Percentiles rank a stretch among this genome's conserved stretches.
Conservation (phyloP, 768 basidiomycete genomes). For the Amanita polypyramis region DNA sequence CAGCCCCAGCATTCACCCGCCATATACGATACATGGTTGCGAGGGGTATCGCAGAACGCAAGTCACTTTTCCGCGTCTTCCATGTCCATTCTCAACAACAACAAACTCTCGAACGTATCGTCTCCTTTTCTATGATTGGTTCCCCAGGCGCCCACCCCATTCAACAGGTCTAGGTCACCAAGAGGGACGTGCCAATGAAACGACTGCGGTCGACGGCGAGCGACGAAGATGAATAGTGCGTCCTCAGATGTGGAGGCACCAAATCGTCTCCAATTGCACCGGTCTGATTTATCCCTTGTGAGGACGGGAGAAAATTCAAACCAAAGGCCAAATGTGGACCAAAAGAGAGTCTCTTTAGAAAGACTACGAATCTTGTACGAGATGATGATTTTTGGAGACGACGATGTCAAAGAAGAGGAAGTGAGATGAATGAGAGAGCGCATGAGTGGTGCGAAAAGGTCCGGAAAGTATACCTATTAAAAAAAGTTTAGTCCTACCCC, state of each 20-base stretch:
- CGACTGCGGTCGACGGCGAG: constrained; percentile 46
- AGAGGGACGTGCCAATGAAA: constrained; percentile 42
- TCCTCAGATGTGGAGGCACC: neutral
- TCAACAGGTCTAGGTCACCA: constrained; percentile 43
- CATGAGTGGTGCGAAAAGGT: constrained; percentile 68
- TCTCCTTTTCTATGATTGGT: constrained; percentile 39
- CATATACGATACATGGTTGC: too few relatives aligned
- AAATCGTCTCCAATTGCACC: neutral
- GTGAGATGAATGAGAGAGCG: constrained; percentile 68
- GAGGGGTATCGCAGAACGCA: too few relatives aligned
- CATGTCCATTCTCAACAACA: constrained; percentile 34
- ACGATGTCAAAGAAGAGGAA: constrained; percentile 30
- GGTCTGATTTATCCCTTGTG: constrained; percentile 13
- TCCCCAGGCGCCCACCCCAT: constrained; percentile 43
- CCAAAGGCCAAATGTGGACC: constrained; percentile 75
- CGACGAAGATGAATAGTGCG: constrained; percentile 50
- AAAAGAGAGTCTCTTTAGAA: constrained; percentile 63
- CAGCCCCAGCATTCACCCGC: too few relatives aligned
- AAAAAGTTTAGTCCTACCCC: neutral
- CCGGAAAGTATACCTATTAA: constrained; percentile 85
- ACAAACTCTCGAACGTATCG: constrained; percentile 61
- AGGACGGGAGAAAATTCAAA: constrained; percentile 55
- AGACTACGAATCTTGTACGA: constrained; percentile 74
- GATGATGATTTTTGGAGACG: constrained; percentile 37
- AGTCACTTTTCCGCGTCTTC: constrained; percentile 1